Evolutionary conservation across 352 stramenopile genomes (phyloP).

Genomic region (Globisporangium recalcitrans): DNA sequence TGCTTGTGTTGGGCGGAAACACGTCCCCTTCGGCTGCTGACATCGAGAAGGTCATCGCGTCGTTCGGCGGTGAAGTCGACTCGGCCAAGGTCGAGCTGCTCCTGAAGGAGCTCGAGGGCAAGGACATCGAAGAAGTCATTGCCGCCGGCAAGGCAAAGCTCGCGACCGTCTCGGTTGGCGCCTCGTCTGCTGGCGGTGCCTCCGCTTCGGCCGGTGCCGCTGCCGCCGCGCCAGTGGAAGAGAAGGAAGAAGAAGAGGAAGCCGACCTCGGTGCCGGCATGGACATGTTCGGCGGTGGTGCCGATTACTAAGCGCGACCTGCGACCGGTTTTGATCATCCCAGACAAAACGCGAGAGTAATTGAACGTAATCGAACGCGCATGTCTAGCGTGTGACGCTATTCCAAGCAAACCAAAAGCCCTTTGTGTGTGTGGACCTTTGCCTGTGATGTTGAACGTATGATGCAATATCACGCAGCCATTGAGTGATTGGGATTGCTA

Average conservation of each 20-base stretch:
- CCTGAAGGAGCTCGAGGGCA: slow-evolving; percentile 86
- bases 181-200: slow-evolving; percentile 26
- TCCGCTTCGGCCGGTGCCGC: slow-evolving; percentile 25
- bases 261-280: slow-evolving; percentile 69
- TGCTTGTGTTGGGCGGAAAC: slow-evolving; percentile 85
- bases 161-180: slow-evolving; percentile 70
- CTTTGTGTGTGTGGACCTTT: neutral
- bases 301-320: slow-evolving; percentile 65
- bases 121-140: slow-evolving; percentile 86
- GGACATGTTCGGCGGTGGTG: slow-evolving; percentile 83
- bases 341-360: slow-evolving; percentile 29
- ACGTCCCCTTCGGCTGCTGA: slow-evolving; percentile 63
- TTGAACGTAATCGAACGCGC: slow-evolving; percentile 47
- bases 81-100: slow-evolving; percentile 74
- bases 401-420: slow-evolving; percentile 24
- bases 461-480: neutral
- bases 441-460: neutral
- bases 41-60: slow-evolving; percentile 80
- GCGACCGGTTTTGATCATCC: slow-evolving; percentile 9
- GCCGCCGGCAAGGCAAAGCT: slow-evolving; percentile 83
- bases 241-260: slow-evolving; percentile 77
- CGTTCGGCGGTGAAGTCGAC: slow-evolving; percentile 80
- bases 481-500: neutral
- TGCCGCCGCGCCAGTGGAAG: slow-evolving; percentile 38
- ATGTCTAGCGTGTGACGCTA: slow-evolving; percentile 36